Percentiles rank a stretch among this genome's conserved stretches.
Evolutionary conservation across 805 yeast species (phyloP).

Genomic region (Yarrowia sp.): DNA sequence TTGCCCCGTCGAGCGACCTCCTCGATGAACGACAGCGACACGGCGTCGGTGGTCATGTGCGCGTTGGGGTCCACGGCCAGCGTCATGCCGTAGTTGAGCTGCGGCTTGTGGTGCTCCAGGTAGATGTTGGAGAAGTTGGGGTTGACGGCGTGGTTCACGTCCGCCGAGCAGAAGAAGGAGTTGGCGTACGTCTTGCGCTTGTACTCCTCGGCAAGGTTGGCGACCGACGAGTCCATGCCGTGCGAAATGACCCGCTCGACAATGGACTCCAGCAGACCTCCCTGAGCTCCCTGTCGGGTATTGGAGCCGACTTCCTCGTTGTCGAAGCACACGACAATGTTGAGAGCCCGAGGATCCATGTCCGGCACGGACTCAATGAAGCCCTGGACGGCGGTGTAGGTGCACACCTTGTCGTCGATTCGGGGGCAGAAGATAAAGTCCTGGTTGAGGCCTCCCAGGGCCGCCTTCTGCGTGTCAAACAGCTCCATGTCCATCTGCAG

Average conservation of each 20-base stretch:
- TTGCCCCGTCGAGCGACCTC: conserved; percentile 68
- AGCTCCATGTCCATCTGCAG: conserved; percentile 76
- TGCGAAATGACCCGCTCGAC: conserved; percentile 55
- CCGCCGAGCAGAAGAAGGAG: conserved; percentile 78
- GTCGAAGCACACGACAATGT: conserved; percentile 71
- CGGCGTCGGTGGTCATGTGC: conserved; percentile 80
- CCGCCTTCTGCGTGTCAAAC: conserved; percentile 79
- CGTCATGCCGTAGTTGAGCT: conserved; percentile 76
- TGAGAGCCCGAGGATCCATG: conserved; percentile 49
- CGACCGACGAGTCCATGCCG: conserved; percentile 43
- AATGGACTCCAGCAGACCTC: conserved; percentile 69
- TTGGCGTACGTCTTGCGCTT: conserved; percentile 61
- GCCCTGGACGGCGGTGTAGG: conserved; percentile 72
- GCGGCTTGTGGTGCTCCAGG: conserved; percentile 75
- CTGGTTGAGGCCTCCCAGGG: conserved; percentile 72
- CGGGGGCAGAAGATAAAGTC: conserved; percentile 82
- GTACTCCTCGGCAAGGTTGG: conserved; percentile 48
- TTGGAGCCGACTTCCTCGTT: conserved; percentile 84
- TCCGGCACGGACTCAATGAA: conserved; percentile 57
- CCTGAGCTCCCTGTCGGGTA: conserved; percentile 79
- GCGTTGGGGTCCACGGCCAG: conserved; percentile 77
- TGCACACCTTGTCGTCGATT: conserved; percentile 81
- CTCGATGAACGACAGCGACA: conserved; percentile 72
- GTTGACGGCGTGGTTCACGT: conserved; percentile 78
- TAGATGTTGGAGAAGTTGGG: conserved; percentile 72